phyloP scores from a whole-genome alignment of 495 filamentous ascomycete genomes.

The Penicillium crystallinum region DNA sequence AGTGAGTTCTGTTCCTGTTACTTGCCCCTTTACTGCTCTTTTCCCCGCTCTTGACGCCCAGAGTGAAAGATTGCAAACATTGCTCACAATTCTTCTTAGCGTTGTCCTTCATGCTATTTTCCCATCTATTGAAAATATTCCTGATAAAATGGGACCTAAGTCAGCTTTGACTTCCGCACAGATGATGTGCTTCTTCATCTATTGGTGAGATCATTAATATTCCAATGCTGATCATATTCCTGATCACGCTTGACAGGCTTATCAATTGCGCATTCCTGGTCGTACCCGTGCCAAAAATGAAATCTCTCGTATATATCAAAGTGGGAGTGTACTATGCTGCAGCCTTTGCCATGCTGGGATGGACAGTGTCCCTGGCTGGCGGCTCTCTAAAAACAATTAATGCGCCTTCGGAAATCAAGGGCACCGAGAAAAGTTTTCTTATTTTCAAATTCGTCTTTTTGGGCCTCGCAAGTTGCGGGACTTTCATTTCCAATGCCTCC shows the following conservation, averaged over 20 bases:
- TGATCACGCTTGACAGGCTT: constrained; percentile 10
- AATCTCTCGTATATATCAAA: constrained; percentile 31
- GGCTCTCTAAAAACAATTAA: constrained; percentile 19
- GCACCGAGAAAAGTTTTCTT: constrained; percentile 26
- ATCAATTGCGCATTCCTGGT: constrained; percentile 32
- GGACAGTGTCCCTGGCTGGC: constrained; percentile 28
- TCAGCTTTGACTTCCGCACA: constrained; percentile 30
- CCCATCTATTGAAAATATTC: constrained; percentile 29
- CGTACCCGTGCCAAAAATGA: constrained; percentile 35
- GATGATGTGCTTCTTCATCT: constrained; percentile 35
- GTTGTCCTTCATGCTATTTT: constrained; percentile 35
- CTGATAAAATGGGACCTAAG: constrained; percentile 30
- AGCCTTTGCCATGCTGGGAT: constrained; percentile 30
- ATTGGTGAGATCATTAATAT: constrained; percentile 18
- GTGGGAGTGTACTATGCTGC: constrained; percentile 28
- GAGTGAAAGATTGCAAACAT: neutral
- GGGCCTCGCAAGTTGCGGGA: constrained; percentile 32
- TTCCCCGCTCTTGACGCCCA: too few relatives aligned
- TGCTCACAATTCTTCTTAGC: constrained; percentile 5
- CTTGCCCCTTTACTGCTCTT: neutral
- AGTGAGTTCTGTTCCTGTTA: constrained; percentile 10
- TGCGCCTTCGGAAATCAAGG: constrained; percentile 24
- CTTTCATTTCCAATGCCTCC: constrained; percentile 47
- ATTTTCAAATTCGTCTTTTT: constrained; percentile 33
- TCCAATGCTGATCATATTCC: too few relatives aligned